phyloP scores from a whole-genome alignment of 2,329 filamentous ascomycete genomes.

The Tolypocladium tundrense region DNA sequence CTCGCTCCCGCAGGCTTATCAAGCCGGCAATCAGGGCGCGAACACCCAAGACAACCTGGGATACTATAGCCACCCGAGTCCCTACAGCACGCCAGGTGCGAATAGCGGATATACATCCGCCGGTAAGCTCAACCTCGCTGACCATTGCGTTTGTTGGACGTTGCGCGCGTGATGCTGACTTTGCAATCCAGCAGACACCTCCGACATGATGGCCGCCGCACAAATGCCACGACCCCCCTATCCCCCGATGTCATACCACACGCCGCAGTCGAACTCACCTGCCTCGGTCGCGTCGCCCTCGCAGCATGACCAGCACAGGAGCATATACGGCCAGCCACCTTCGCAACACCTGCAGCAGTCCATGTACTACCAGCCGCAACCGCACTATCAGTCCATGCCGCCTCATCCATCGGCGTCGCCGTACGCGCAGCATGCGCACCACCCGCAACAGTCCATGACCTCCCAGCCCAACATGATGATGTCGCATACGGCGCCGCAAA shows the following conservation, averaged over 20 bases:
- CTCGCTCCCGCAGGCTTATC: constrained; percentile 57
- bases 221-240: constrained; percentile 68
- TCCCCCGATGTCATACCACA: constrained; percentile 84
- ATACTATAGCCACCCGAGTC: constrained; percentile 70
- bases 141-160: constrained; percentile 4
- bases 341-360: constrained; percentile 69
- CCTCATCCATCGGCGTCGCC: constrained; percentile 49
- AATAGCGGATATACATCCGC: constrained; percentile 79
- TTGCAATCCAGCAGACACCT: constrained; percentile 33
- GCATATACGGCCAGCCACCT: constrained; percentile 71
- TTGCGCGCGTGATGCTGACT: constrained; percentile 10
- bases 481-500: constrained; percentile 48
- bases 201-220: constrained; percentile 57
- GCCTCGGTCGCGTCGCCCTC: constrained; percentile 86
- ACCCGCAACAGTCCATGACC: constrained; percentile 45
- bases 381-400: constrained; percentile 57
- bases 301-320: constrained; percentile 79
- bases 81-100: constrained; percentile 74
- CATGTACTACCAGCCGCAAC: constrained; percentile 63
- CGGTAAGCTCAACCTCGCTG: constrained; percentile 45
- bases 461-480: constrained; percentile 59
- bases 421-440: constrained; percentile 48
- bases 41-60: constrained; percentile 55
- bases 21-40: constrained; percentile 51
- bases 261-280: constrained; percentile 89